Evolutionary conservation across 1,284 basidiomycete species (phyloP), one percentile per base, ranked within the genome.

Genomic region (Neotropicomus parvogracilis): DNA sequence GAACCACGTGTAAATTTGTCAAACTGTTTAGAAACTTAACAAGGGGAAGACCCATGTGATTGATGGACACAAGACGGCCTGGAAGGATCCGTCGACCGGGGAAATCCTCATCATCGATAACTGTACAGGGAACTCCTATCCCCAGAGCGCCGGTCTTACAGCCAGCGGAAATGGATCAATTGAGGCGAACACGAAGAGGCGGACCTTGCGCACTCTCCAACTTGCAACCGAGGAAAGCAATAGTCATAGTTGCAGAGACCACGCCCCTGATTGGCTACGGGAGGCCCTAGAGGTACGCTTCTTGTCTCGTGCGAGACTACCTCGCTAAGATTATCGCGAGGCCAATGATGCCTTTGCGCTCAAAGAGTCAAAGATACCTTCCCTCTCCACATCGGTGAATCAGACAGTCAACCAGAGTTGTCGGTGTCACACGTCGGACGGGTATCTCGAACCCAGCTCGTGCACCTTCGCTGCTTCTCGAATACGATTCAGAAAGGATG

Each of bases 91-190:
- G 19, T 65, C 56, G 19, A 87, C 83, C 2, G 79, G 84, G n/a
- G 76, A 86, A 63, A 73, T 73, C 0, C 85, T 86, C 54, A 56
- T 86, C 7, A 75, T 93, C 10, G 85, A 95, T 62, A 63, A 75
- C 40, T 75, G 84, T 21, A 80, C 79, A 10, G 80, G 80, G 11
- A 77, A 87, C 65, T 70, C 80, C 32, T 72, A 74, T 59, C 68
- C 66, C n/a, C 67, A 64, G 59, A 56, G 57, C 40, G 54, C 67
- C 43, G 61, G 52, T 51, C 49, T 48, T 8, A 43, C 46, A 39
- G 40, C 49, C 38, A 34, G 47, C 55, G 34, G 40, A 31, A 54
- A 48, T 28, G 44, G 27, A 36, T 47, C 46, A 46, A 46, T 32
- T 41, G 53, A 49, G 39, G 42, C 38, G 44, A 45, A 12, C 40